Evolutionary conservation across 495 filamentous ascomycete species (phyloP).

Genomic region (Chaetomium fimeti): DNA sequence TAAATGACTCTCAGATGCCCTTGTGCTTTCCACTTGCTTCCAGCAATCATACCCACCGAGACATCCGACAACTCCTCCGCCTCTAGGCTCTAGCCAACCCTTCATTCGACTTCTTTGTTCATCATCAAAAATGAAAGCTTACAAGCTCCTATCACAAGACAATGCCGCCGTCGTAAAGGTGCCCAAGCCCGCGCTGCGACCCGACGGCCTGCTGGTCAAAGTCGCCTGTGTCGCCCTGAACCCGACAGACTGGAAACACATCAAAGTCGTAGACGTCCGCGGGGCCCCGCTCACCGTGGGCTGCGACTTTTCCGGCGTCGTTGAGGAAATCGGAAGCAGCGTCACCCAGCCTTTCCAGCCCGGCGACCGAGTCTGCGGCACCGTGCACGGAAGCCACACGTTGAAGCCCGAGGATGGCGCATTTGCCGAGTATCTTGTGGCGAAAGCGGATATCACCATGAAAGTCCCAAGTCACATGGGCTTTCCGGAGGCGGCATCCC

Average conservation of each 20-base stretch:
- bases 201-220: constrained; percentile 3
- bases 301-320: constrained; percentile 1
- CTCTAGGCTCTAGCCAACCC: background rate
- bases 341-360: background rate
- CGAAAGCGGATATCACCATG: background rate
- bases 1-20: too few relatives aligned
- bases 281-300: background rate
- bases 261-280: background rate
- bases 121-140: background rate
- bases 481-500: background rate
- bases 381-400: constrained; percentile 4
- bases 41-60: too few relatives aligned
- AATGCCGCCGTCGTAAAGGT: background rate
- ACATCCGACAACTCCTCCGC: too few relatives aligned
- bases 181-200: background rate
- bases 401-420: background rate
- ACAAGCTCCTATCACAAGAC: background rate
- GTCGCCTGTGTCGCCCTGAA: constrained; percentile 5
- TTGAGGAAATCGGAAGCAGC: background rate
- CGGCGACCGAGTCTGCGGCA: constrained; percentile 1
- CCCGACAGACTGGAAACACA: constrained; percentile 4
- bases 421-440: constrained; percentile 2
- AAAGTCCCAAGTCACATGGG: background rate
- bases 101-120: background rate
- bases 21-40: too few relatives aligned